Evolutionary conservation across 352 stramenopile genomes (phyloP), one percentile per base, ranked within the genome.

Genomic region (Pythium phragmitis): DNA sequence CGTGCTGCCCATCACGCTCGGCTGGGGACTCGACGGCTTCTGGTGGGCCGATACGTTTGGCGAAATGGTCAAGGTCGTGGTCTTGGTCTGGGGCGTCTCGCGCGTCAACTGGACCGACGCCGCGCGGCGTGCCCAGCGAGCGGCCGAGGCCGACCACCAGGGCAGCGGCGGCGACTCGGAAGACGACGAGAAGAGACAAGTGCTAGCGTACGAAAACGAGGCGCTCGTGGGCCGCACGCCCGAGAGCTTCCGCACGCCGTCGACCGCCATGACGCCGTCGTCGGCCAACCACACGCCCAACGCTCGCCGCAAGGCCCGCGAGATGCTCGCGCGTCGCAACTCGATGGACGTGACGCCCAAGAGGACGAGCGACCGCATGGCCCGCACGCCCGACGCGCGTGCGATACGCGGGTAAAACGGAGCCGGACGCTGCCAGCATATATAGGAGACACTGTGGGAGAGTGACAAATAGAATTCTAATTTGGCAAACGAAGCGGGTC

Each of bases 41-140:
- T 82, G 75, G 75, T 80, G 69, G 72, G 75, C 75, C 13, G 75
- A 83, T 30, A 80, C 75, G 21, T 70, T 73, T 39, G 75, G 75
- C 33, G 72, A 83, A 58, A 65, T 80, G 54, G 63, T 83, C 67
- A 83, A 83, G 45, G 75, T 71, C 23, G 21, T 83, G 47, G 78
- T 83, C 47, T 60, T 83, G 16, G 37, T 76, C 42, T 83, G 67
- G 67, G 75, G 72, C 19, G 70, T 83, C 14, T 70, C 66, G 33
- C 75, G 72, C n/a, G 75, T 83, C 48, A 67, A 83, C 72, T 83
- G 75, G 75, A 66, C 47, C 43, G 68, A 72, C 33, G 75, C 75
- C 11, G 72, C 75, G 21, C 51, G 61, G 2, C 62, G 72, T 9
- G 75, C 75, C 1, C 72, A 80, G 47, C 56, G 58, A 13, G 67